Evolutionary conservation across 2,329 filamentous ascomycete species (phyloP).

Genomic region (Trichoderma endophyticum): DNA sequence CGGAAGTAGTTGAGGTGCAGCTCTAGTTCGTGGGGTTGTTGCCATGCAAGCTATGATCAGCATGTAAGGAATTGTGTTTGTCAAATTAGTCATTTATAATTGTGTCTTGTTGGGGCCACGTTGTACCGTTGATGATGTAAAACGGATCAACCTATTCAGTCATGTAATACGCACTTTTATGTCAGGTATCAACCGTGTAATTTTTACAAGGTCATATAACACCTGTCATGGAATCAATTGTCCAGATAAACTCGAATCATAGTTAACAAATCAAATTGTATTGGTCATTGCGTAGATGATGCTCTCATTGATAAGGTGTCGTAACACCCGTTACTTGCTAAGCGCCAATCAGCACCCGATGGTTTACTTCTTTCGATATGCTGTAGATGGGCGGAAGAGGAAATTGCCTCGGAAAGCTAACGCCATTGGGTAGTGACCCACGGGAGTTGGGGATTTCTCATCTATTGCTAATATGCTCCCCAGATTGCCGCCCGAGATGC

Average conservation of each 20-base stretch:
- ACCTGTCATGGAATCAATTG: not conserved
- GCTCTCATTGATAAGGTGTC: not conserved
- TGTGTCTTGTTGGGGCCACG: not conserved
- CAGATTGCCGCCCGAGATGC: not conserved
- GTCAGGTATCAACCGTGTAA: not conserved
- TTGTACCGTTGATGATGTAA: not conserved
- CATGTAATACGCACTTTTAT: not conserved
- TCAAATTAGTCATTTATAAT: not conserved
- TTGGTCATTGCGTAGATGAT: not conserved
- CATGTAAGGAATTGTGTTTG: not conserved
- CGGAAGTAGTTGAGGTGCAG: not conserved
- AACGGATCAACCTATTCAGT: not conserved
- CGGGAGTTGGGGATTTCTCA: not conserved
- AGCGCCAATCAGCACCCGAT: not conserved
- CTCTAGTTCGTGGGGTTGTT: not conserved
- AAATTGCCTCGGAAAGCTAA: conserved; percentile 1
- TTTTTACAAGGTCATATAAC: not conserved
- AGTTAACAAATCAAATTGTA: not conserved
- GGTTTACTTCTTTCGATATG: not conserved
- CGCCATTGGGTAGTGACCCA: not conserved
- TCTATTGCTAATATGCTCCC: not conserved
- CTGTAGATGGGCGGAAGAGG: not conserved
- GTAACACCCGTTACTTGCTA: not conserved
- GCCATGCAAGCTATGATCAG: not conserved
- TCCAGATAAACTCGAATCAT: not conserved